These are phyloP conservation scores for Poa pratensis DNA, from an alignment of 176 grass and related monocot genomes.

Conservation along the genomic window DNA sequence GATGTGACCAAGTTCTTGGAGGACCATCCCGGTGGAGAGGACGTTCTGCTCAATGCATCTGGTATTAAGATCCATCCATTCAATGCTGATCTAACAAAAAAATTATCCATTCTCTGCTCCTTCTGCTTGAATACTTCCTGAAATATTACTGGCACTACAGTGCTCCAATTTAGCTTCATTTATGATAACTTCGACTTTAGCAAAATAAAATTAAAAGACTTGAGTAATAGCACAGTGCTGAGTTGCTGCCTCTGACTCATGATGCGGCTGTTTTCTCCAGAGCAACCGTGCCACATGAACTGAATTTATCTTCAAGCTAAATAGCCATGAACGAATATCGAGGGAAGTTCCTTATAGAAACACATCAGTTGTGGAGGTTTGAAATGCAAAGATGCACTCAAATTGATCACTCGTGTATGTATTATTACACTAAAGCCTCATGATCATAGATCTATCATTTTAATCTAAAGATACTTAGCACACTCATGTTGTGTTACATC, in stretches of 20 bases:
- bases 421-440: neutral
- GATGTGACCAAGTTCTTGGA: slow-evolving; percentile 87
- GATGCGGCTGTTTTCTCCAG: no score
- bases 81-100: neutral
- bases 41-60: slow-evolving; percentile 74
- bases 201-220: no score
- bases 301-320: no score
- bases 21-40: slow-evolving; percentile 79
- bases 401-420: neutral
- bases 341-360: neutral
- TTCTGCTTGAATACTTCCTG: slow-evolving; percentile 15
- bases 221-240: no score
- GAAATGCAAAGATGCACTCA: neutral
- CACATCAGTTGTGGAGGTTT: neutral
- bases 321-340: neutral
- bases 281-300: no score
- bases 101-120: neutral
- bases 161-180: no score
- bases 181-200: no score
- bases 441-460: neutral
- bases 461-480: neutral
- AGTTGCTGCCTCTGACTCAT: no score
- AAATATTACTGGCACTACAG: no score
- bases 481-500: neutral
- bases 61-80: slow-evolving; percentile 37